Evolutionary conservation across 2,329 filamentous ascomycete species (phyloP), one percentile per base, ranked within the genome.

Genomic region (Fonsecaea pedrosoi): DNA sequence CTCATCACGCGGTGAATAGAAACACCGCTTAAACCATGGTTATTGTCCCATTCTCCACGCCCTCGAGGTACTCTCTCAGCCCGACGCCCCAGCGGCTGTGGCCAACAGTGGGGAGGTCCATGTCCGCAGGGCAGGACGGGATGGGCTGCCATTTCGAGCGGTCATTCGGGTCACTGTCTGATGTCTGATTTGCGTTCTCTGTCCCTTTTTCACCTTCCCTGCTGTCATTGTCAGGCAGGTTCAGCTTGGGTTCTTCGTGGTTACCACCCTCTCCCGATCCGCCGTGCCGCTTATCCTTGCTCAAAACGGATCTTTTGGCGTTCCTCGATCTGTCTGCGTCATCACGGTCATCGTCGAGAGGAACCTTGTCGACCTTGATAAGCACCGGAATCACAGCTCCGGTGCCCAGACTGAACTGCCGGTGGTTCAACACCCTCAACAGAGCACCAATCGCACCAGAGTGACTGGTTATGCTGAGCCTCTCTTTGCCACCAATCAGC

Each of bases 381-480:
- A 86, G 69, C 8, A 86, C 80, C 0, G 84, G 83, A 60, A 86
- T 83, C n/a, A 86, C 80, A 1, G 76, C 82, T 1, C 84, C 84
- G 0, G 84, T 86, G 25, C 75, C 75, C 65, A 86, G 66, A 12
- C 73, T 70, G 73, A 86, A 86, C 45, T 71, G 61, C 10, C 82
- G 76, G 75, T 86, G 84, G 0, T 80, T 81, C 45, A 80, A 62
- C 15, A 79, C 66, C 74, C 80, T 74, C 65, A 89, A 73, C 30
- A 88, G 76, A 70, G 84, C 85, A 4, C 80, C 82, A 69, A 89
- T 89, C 2, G 84, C 83, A 0, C 86, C 87, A 0, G 85, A 87
- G 74, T 89, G 87, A 56, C 82, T 82, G 1, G 86, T 88, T 38
- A 89, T 74, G 4, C 83, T 85, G 32, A 89, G 75, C 54, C 83